Base-by-base conservation (phyloP, 805 yeast species). In the Brettanomyces naardenensis region DNA sequence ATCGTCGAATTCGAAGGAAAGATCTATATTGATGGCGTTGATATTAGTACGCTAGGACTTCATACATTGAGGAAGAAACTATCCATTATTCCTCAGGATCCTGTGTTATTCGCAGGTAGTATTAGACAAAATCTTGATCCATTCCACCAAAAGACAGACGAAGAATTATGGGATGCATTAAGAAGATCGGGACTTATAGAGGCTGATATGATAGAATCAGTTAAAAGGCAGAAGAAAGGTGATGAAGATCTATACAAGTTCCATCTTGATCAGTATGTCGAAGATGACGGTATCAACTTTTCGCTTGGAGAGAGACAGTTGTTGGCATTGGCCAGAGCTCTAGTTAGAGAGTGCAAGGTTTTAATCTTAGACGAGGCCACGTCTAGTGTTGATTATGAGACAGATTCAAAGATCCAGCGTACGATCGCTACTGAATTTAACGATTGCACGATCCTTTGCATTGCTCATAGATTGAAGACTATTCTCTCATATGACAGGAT, bases 281-380 rank as follows among this genome's bases (percentile, higher is more conserved):
- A 75, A 42, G 84, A 78, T 44, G 84, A 78, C 28, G 92, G 90
- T 19, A 45, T 70, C 10, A 82, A 82, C 47, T 79, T 78, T 46
- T 78, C 86, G 1, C 62, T 78, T 4, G 89, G 89, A 37, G 87
- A 82, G 52, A 69, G 80, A 42, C 89, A 81, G 55, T 49, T 81
- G 43, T 58, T 82, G 40, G 81, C 86, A 1, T 62, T 82, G 35
- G 79, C 88, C 1, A 66, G 90, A 43, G 88, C 89, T 0, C 58
- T 82, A 31, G 85, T 80, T 18, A 69, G 86, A 43, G 67, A 68
- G 28, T 62, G 81, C 11, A 75, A 69, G 49, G 72, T 81, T 35
- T 57, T 82, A 38, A 71, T 82, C 33, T 54, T 82, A 43, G 90
- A 82, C 55, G 90, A 82, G 56, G 89, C 89, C 3, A 82, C 90